These are phyloP conservation scores for Dactylellina sp. DNA, from an alignment of 2,329 filamentous ascomycete species.

Conservation along the genomic window DNA sequence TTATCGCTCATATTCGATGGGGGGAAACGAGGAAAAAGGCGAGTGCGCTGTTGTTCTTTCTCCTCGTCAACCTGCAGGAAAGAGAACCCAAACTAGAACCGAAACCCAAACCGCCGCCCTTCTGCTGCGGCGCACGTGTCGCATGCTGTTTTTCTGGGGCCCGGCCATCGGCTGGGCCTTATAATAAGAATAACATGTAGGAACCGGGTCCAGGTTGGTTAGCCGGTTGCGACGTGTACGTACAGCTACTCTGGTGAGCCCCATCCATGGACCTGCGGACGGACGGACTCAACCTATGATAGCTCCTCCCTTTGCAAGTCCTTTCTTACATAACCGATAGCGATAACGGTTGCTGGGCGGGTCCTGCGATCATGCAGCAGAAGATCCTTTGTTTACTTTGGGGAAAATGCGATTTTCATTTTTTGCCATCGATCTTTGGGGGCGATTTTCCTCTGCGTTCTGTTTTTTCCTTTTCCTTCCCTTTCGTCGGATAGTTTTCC, in stretches of 20 bases:
- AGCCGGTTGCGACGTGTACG: slow-evolving; percentile 57
- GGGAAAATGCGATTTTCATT: background rate
- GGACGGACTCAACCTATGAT: slow-evolving; percentile 12
- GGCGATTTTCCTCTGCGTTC: background rate
- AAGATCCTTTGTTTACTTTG: slow-evolving; percentile 18
- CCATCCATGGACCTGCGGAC: slow-evolving; percentile 8
- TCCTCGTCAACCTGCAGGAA: too few species aligned
- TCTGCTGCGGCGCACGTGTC: slow-evolving; percentile 39
- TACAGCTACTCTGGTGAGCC: slow-evolving; percentile 4
- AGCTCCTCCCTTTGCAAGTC: background rate
- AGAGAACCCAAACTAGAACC: too few species aligned
- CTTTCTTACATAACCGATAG: slow-evolving; percentile 21
- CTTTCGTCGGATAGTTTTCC: background rate
- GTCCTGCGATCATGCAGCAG: background rate
- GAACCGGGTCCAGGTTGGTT: slow-evolving; percentile 54
- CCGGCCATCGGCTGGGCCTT: slow-evolving; percentile 43
- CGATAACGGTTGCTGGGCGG: slow-evolving; percentile 37
- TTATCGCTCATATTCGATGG: slow-evolving; percentile 36
- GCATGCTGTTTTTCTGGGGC: slow-evolving; percentile 35
- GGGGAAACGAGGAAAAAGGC: background rate
- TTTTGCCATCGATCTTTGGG: background rate
- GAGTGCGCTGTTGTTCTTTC: background rate
- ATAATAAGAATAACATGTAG: slow-evolving; percentile 22
- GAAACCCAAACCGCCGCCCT: background rate
- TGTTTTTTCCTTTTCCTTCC: slow-evolving; percentile 1